Percentiles rank a stretch among this genome's conserved stretches.
Evolutionary conservation across 2,329 filamentous ascomycete genomes (phyloP).

Genomic region (Calonectria pauciramosa): DNA sequence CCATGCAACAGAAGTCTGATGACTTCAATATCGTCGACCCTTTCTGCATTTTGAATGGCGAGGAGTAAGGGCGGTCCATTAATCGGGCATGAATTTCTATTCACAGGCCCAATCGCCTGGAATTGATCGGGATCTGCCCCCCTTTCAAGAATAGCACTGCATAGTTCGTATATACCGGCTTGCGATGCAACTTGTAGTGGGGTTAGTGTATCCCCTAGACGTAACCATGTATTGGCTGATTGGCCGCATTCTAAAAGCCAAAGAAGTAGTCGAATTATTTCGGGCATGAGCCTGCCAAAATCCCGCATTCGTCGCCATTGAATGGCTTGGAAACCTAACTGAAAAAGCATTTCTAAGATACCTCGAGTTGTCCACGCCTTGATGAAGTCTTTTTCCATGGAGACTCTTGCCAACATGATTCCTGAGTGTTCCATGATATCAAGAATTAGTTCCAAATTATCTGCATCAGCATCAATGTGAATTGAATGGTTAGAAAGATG

Average conservation of each 20-base stretch:
- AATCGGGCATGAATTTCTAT: too few relatives aligned
- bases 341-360: not conserved
- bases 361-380: not conserved
- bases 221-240: not conserved
- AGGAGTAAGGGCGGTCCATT: not conserved
- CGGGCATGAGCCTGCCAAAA: not conserved
- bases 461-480: accelerated
- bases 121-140: not conserved
- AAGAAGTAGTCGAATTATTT: not conserved
- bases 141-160: not conserved
- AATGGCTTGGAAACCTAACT: not conserved
- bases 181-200: not conserved
- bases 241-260: not conserved
- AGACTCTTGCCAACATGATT: not conserved
- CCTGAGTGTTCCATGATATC: not conserved
- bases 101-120: not conserved
- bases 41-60: not conserved
- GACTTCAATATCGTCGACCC: not conserved
- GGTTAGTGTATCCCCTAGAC: too few relatives aligned
- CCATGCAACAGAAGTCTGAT: not conserved
- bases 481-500: not conserved
- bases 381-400: not conserved
- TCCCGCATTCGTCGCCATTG: not conserved
- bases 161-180: not conserved
- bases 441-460: not conserved